Evolutionary conservation across 2,329 filamentous ascomycete species (phyloP), one percentile per base, ranked within the genome.

Genomic region (Cytospora mali): DNA sequence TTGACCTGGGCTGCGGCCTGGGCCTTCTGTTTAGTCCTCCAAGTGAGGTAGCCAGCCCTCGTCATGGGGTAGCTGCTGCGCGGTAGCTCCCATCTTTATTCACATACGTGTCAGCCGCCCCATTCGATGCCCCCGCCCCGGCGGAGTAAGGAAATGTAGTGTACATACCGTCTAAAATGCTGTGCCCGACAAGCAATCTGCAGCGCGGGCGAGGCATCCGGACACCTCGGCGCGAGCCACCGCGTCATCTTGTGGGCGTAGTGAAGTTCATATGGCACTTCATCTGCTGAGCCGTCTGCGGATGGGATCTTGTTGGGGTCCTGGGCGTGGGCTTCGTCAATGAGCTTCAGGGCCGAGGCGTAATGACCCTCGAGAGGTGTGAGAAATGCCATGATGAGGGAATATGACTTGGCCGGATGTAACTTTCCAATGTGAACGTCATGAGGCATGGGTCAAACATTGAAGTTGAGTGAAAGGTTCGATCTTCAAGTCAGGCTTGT

Each of bases 141-240:
- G 48, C 18, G 48, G 46, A 29, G 49, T 49, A 58, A 65, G 33
- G 50, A 31, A 42, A 53, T 21, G 28, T n/a, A n/a, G n/a, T n/a
- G n/a, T n/a, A 53, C 71, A 55, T 67, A 83, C 76, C 91, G 87
- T 58, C 88, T 85, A 70, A 96, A 91, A 75, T 96, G 92, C 74
- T 96, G 92, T 13, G 91, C 92, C 67, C 91, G 88, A 68, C 93
- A 89, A 21, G 92, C 92, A 53, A 95, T 81, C 66, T 86, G 86
- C 59, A 96, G 80, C 27, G 84, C 76, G 1, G 88, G 87, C 2
- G 88, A 86, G 1, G 91, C 87, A 29, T 79, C 68, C 0, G 90
- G 86, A 10, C 77, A 76, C 66, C 87, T 85, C 18, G 81, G 76
- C 10, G 79, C 72, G 33, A 96, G 87, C 81, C 90, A 95, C 33